Evolutionary conservation across 495 filamentous ascomycete species (phyloP).

Genomic region (Hyaloscypha hepaticicola): DNA sequence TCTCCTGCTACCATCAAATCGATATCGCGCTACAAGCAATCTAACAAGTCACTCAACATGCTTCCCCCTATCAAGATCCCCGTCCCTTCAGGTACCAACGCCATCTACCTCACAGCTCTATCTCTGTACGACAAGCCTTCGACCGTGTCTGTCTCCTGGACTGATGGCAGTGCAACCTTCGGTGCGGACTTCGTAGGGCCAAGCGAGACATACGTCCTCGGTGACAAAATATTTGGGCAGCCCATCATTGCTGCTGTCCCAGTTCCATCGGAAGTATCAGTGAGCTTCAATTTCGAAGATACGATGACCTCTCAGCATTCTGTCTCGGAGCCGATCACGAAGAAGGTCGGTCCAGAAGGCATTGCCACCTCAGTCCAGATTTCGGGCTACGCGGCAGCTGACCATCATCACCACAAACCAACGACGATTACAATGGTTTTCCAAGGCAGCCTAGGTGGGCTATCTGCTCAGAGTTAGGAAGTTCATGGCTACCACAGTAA

Average conservation of each 20-base stretch:
- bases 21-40: background rate
- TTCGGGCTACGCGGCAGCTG: background rate
- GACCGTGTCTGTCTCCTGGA: constrained; percentile 6
- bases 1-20: background rate
- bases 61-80: background rate
- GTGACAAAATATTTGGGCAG: constrained; percentile 1
- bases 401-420: background rate
- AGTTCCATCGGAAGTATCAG: background rate
- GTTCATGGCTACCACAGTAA: background rate
- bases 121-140: background rate
- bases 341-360: background rate
- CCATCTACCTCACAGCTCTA: constrained; percentile 7
- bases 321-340: background rate
- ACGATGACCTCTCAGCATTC: background rate
- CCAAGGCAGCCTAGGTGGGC: background rate
- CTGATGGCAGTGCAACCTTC: constrained; percentile 5
- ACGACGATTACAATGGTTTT: background rate
- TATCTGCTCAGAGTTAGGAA: background rate
- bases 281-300: background rate
- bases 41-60: background rate
- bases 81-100: background rate
- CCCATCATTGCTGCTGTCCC: background rate
- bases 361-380: background rate
- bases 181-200: constrained; percentile 2
- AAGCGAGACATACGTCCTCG: background rate